Percentiles rank a stretch among this genome's conserved stretches.
These are phyloP conservation scores for Nothophaeocryptopus gaeumannii DNA, from an alignment of 2,329 filamentous ascomycete species.

Conservation along the genomic window DNA sequence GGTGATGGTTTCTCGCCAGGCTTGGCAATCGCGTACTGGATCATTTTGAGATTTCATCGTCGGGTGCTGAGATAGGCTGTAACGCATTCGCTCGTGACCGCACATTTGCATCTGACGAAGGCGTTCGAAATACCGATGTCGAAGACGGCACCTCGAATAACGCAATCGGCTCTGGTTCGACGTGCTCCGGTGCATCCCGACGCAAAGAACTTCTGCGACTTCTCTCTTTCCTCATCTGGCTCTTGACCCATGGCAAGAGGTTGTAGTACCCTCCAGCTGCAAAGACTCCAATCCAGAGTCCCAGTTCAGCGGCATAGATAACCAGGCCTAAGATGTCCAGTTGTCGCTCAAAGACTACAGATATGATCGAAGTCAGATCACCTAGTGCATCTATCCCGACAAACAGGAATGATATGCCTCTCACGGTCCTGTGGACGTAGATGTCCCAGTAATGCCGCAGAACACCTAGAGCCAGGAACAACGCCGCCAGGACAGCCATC, in stretches of 20 bases:
- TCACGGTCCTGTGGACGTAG: conserved; percentile 61
- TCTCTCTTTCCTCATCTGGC: conserved; percentile 30
- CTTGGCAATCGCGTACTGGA: too few relatives aligned
- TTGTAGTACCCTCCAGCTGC: conserved; percentile 65
- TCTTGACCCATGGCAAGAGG: conserved; percentile 55
- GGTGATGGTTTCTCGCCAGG: too few relatives aligned
- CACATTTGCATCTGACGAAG: conserved; percentile 41
- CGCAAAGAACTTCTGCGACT: neutral
- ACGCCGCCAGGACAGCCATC: conserved; percentile 65
- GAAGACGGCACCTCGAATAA: conserved; percentile 56
- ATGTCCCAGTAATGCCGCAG: conserved; percentile 69
- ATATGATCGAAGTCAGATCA: conserved; percentile 64
- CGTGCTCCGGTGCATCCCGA: neutral
- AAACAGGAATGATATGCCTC: conserved; percentile 70
- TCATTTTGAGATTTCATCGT: too few relatives aligned
- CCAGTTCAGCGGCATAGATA: conserved; percentile 65
- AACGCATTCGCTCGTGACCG: conserved; percentile 17
- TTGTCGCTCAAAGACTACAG: conserved; percentile 59
- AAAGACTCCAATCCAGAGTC: conserved; percentile 66
- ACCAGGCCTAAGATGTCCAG: conserved; percentile 62
- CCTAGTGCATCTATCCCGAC: conserved; percentile 67
- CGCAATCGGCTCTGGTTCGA: conserved; percentile 30
- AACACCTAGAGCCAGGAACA: conserved; percentile 63
- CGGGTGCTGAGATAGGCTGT: too few relatives aligned
- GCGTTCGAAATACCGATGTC: conserved; percentile 62